Evolutionary conservation across 352 stramenopile genomes (phyloP), one percentile per base, ranked within the genome.

Genomic region (Phytophthora pini): DNA sequence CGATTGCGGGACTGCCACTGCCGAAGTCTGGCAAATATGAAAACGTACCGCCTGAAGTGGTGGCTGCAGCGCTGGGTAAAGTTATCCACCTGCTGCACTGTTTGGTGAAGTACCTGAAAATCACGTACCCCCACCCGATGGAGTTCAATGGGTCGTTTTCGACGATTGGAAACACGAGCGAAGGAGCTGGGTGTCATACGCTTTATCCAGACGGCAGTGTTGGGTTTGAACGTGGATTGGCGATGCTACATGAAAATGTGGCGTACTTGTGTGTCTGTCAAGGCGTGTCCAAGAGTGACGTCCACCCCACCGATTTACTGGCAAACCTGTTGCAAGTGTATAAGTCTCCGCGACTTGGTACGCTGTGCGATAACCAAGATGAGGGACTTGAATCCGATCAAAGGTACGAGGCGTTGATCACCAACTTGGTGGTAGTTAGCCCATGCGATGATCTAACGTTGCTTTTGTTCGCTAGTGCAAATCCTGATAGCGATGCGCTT

Each of bases 101-200:
- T 27, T 55, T 95, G 5, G 59, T 74, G 32, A 92, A 93, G 73
- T 87, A 93, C 53, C 46, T 95, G 20, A 74, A 80, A 41, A 65
- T 90, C 55, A 75, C 80, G 45, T 92, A 88, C n/a, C 81, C 82
- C 8, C 82, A 93, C 43, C 87, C 84, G n/a, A 95, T 95, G 87
- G 74, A 84, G 11, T 90, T 89, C 64, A 93, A 93, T 56, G 83
- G 87, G n/a, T 95, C 87, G 8, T 93, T 92, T 64, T 95, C 87
- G 10, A 95, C 87, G 6, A 95, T 95, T 68, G 87, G 84, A 22
- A 91, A 85, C 53, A 92, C 77, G 9, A 89, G 67, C 22, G 85
- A 93, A 63, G 87, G 87, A 27, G 84, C 84, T 34, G 80, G 83
- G 4, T 95, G 87, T 55, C 84, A 95, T 55, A 95, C 84, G 15